Evolutionary conservation across 768 basidiomycete species (phyloP), one percentile per base, ranked within the genome.

Genomic region (Albatrellus ellisii): DNA sequence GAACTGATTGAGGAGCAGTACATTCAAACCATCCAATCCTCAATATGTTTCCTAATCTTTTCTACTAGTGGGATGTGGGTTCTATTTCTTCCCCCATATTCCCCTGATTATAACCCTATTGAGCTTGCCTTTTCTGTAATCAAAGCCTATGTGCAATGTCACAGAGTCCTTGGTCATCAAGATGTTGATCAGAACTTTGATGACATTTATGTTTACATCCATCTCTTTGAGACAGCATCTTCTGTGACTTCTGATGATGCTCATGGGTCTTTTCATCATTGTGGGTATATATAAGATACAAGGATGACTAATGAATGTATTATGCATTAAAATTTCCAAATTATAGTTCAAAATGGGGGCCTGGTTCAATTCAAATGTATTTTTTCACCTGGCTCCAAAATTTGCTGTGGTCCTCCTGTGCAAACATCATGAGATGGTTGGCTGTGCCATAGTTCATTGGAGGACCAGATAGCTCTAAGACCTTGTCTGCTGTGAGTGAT

Each of bases 81-180:
- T 5, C 18, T 44, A 4, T 56, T 35, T 29, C 42, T 54, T 6
- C 56, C 56, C 0, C 36, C 53, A 11, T 59, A 59, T 42, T 57
- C 53, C 0, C 56, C 58, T 4, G 56, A 59, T 31, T 46, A 46
- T 40, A 57, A 56, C 33, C 58, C 56, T 2, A 57, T 59, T 24
- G 53, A 59, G 40, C 44, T 49, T 11, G 54, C 43, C 1, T 58
- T 59, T 38, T 56, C 54, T 0, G 41, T 48, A 6, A 44, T 56
- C 25, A 55, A 55, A 35, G 20, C 9, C 15, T 8, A 17, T 18
- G n/a, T 35, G 33, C 33, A 18, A 17, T 8, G 33, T 8, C 9
- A 35, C 20, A 11, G 15, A 17, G 33, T 15, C 20, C 9, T 17
- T 10, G 33, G 33, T 18, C 20, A 8, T 18, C 9, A 35, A 15